phyloP scores from a whole-genome alignment of 306 rosid species.

The Medicago lupulina region DNA sequence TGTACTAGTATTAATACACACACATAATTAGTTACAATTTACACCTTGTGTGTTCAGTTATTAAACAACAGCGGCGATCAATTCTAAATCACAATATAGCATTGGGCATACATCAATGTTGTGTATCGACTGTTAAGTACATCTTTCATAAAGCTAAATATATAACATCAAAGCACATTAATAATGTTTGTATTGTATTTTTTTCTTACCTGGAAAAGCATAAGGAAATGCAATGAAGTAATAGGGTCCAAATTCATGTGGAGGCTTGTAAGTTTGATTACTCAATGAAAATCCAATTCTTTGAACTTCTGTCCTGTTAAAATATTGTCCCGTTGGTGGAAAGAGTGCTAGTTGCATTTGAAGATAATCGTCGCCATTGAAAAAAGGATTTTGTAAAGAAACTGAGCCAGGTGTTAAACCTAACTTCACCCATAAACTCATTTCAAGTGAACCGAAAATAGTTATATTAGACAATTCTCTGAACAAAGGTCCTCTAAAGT shows the following conservation, averaged over 20 bases:
- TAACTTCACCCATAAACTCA: constrained; percentile 68
- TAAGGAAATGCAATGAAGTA: constrained; percentile 75
- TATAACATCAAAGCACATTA: background rate
- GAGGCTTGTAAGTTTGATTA: constrained; percentile 91
- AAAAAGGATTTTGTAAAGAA: constrained; percentile 72
- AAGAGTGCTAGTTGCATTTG: constrained; percentile 78
- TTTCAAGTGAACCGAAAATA: constrained; percentile 70
- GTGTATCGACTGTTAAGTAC: background rate
- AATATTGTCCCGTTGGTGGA: constrained; percentile 66
- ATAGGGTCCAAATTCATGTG: constrained; percentile 77
- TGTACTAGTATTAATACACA: background rate
- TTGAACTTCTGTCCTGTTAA: constrained; percentile 73
- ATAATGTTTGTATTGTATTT: background rate
- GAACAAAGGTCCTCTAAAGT: constrained; percentile 83
- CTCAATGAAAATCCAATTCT: constrained; percentile 83
- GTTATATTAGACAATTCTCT: constrained; percentile 65
- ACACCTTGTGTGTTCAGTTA: background rate
- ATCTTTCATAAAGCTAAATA: background rate
- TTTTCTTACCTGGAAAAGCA: constrained; percentile 65
- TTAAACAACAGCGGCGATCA: background rate
- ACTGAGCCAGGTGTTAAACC: constrained; percentile 85
- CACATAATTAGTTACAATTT: background rate
- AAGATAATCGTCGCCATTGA: constrained; percentile 83
- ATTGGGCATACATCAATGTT: background rate
- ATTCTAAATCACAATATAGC: background rate